Evolutionary conservation across 805 yeast species (phyloP), one percentile per base, ranked within the genome.

Genomic region (Debaryomyces maramus): DNA sequence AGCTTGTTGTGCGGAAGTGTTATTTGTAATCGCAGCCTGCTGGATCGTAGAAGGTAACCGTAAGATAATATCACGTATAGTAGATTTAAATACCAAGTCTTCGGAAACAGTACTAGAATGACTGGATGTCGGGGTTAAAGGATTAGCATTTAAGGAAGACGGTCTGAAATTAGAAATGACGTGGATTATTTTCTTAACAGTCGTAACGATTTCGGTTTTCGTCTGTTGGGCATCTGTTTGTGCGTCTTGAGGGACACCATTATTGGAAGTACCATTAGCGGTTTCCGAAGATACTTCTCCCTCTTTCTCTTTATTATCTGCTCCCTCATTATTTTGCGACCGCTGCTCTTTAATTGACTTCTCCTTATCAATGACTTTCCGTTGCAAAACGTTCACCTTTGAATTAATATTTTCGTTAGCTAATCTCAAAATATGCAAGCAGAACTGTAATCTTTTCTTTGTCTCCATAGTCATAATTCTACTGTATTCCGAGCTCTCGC

Each of bases 141-240:
- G 19, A 18, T 48, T 51, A 0, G 59, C 50, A 16, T 51, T 48
- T 32, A 66, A 51, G 1, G 69, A 51, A n/a, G 67, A 60, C 6
- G 72, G 72, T 32, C 58, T 86, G 50, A 88, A 87, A 47, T 85
- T 86, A 3, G 97, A 87, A 8, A 93, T 85, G 27, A 91, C 79
- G 29, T 81, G 79, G 24, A 90, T 89, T 34, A 89, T 88, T 56
- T 88, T 91, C 58, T 88, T 87, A 18, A 93, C 90, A 0, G 97
- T 93, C 0, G 85, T 77, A 6, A 90, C 83, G 24, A 91, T 88
- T 50, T 91, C 99, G 48, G 81, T 77, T 47, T 87, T 85, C 24
- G 90, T 74, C 32, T 80, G 61, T 39, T 61, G 65, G 1, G 50
- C 19, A 19, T 40, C 48, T 10, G 28, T n/a, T 15, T 24, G 28